Evolutionary conservation across 306 rosid species (phyloP), one percentile per base, ranked within the genome.

Genomic region (Comarum palustre): DNA sequence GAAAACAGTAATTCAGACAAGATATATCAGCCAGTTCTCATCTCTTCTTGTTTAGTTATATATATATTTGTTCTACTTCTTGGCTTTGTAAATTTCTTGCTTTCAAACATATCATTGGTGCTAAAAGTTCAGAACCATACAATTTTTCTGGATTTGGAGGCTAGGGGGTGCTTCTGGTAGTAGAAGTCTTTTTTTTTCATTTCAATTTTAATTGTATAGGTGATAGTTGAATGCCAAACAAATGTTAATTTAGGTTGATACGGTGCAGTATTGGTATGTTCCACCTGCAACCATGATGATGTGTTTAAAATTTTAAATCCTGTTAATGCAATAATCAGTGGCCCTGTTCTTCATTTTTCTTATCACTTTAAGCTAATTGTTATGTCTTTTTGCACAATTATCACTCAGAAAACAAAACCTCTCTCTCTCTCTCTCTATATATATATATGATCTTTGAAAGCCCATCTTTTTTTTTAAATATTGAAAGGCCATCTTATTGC

Each of bases 241-340:
- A 68, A 11, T 52, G 38, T 63, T 51, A 62, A 55, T 70, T 15
- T 48, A 47, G 42, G 12, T 61, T 7, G 76, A 68, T 86, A 81
- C 76, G 81, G 79, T 77, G 81, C 68, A 79, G 76, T 63, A 75
- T 47, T 57, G 71, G 43, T 60, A 55, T 68, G 43, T 55, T 79
- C 77, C 77, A 73, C 82, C 73, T 76, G 83, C 81, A 81, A 71
- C 45, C 36, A 4, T 34, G 36, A 34, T 34, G 36, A 34, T 34
- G 36, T 34, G 36, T 3, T 34, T 34, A 34, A 39, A 57, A 55
- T 27, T 71, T 46, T 31, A 41, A 58, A 55, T 65, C 75, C 90
- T 84, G 87, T 89, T 87, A 81, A 81, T 81, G 78, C 72, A 78
- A 74, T 82, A 54, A 66, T 46, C 70, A 71, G 85, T 72, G 77